Percentiles rank a stretch among this genome's conserved stretches.
Conservation (phyloP, 2,329 filamentous ascomycete species). For the Diaporthe vaccinii region DNA sequence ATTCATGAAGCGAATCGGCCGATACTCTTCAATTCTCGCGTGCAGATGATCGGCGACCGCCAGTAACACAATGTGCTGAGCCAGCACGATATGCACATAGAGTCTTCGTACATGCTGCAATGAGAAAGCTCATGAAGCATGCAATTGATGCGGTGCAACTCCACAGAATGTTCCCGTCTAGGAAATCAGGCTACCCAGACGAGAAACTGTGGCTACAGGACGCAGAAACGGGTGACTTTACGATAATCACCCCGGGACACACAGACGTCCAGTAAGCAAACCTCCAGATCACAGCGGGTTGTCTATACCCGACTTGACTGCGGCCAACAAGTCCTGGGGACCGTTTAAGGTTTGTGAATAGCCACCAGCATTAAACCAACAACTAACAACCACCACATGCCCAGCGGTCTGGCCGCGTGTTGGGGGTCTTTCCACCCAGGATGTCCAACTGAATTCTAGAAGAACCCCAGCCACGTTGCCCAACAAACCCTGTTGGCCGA, state of each 20-base stretch:
- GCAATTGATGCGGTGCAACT: not conserved
- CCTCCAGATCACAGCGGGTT: not conserved
- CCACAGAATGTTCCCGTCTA: conserved; percentile 4
- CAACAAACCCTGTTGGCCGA: not conserved
- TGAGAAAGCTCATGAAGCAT: not conserved
- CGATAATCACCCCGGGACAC: not conserved
- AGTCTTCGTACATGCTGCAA: not conserved
- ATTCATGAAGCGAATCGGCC: not conserved
- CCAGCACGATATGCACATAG: not conserved
- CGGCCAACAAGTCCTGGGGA: not conserved
- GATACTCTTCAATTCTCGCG: not conserved
- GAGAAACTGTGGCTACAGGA: not conserved
- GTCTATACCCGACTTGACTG: not conserved
- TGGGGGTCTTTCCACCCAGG: not conserved
- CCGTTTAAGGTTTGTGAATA: not conserved
- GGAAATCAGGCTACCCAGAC: not conserved
- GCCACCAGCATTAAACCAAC: not conserved
- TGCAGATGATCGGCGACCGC: not conserved
- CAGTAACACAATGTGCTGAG: not conserved
- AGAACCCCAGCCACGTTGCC: not conserved
- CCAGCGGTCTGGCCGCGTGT: not conserved
- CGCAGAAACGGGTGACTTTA: not conserved
- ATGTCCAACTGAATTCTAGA: not conserved
- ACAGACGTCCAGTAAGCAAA: not conserved
- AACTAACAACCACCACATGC: not conserved